phyloP scores from a whole-genome alignment of 176 grass and related monocot species.

The Thalia dealbata region DNA sequence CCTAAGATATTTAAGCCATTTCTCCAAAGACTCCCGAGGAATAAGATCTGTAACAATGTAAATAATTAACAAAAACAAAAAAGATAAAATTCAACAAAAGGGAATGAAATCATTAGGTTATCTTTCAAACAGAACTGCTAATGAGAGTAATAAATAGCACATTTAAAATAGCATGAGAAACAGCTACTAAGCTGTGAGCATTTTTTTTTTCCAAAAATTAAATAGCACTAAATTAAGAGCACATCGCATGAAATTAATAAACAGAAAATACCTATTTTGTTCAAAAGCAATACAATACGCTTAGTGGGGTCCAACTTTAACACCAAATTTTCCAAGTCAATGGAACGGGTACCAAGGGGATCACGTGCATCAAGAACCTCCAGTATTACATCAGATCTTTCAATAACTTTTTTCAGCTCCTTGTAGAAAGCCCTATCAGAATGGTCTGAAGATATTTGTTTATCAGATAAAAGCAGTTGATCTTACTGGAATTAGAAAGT shows the following conservation, averaged over 20 bases:
- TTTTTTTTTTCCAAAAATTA: too few species aligned
- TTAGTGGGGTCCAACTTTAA: slow-evolving; percentile 64
- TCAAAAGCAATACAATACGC: slow-evolving; percentile 76
- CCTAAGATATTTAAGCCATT: slow-evolving; percentile 83
- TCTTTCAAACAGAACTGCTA: too few species aligned
- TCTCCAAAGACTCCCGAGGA: slow-evolving; percentile 62
- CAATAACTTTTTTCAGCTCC: slow-evolving; percentile 90
- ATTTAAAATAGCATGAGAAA: too few species aligned
- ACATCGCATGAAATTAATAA: background rate
- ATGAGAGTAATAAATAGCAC: too few species aligned
- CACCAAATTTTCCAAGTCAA: slow-evolving; percentile 87
- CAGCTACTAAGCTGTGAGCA: too few species aligned
- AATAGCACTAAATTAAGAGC: too few species aligned
- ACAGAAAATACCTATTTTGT: slow-evolving; percentile 65
- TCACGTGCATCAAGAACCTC: slow-evolving; percentile 93
- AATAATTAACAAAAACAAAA: background rate
- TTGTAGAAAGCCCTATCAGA: slow-evolving; percentile 94
- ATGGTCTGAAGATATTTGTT: slow-evolving; percentile 42
- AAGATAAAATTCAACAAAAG: background rate
- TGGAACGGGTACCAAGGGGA: slow-evolving; percentile 56
- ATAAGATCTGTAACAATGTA: slow-evolving; percentile 52
- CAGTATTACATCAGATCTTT: slow-evolving; percentile 80
- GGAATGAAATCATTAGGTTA: background rate
- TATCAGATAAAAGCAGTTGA: slow-evolving; percentile 3
- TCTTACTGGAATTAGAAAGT: background rate